Base-by-base conservation (phyloP, 1,284 basidiomycete genomes). In the Gymnopus androsaceus region DNA sequence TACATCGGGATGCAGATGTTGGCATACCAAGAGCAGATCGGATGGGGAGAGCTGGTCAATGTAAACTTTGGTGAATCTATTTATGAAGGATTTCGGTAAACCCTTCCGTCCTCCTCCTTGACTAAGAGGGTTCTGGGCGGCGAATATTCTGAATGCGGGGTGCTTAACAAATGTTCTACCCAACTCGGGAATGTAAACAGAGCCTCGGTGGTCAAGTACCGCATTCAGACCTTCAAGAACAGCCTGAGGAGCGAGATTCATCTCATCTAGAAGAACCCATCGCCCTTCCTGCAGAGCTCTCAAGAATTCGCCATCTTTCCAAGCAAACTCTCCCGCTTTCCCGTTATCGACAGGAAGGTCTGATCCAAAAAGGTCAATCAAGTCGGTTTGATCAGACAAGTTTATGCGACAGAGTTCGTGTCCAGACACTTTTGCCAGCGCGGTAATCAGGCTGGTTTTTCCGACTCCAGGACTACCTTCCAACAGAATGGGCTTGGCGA, bases 381-480 rank as follows among this genome's bases (percentile, higher is more conserved):
- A 81, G 70, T 99, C 97, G 0, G 97, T 99, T 73, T 99, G 97
- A 67, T 99, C 97, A 4, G 98, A 99, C 34, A 99, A 75, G 73
- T 99, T 99, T 81, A 99, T 97, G n/a, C 98, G 88, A 67, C 88
- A 93, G 14, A 99, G 80, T 28, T 81, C 73, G 66, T 94, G 85
- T 12, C 94, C 92, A 19, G 90, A 80, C 7, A 90, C 75, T 57
- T 86, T 87, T 17, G 95, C 94, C 2, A 99, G 77, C 3, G 97
- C 95, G 14, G 88, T 82, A 55, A 99, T 80, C 4, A 99, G 80
- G 68, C 93, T 97, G 0, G 98, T 99, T 76, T 99, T 99, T 4
- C 98, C 97, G n/a, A 99, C 97, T 3, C 97, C 97, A 4, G 98
- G 98, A 69, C 94, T 98, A 2, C 97, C 97, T 70, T 99, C 97